Evolutionary conservation across 169 alveolate genomes (phyloP).

Genomic region (Plasmodium adleri): DNA sequence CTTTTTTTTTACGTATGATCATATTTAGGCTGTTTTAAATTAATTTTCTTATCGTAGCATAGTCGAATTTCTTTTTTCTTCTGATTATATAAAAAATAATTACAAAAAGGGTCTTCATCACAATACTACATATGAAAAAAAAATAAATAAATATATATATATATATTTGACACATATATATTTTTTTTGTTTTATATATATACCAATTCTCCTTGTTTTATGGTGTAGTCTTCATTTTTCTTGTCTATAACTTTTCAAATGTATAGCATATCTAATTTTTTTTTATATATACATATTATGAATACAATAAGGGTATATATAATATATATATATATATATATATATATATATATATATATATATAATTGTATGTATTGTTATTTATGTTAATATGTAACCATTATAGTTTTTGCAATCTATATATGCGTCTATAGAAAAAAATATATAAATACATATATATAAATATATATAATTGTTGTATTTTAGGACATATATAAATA

Average conservation of each 20-base stretch:
- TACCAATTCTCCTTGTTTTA: constrained; percentile 59
- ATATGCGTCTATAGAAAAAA: constrained; percentile 22
- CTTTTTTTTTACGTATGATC: constrained; percentile 44
- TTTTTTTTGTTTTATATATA: background rate
- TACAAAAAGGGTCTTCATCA: constrained; percentile 72
- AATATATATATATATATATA: background rate
- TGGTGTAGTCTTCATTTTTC: constrained; percentile 5
- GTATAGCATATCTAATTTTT: too few species aligned
- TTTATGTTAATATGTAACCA: constrained; percentile 12
- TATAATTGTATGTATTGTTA: constrained; percentile 2
- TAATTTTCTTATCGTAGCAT: constrained; percentile 65
- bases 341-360: background rate
- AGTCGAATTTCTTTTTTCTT: constrained; percentile 64
- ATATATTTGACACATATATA: background rate
- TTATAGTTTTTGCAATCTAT: constrained; percentile 60
- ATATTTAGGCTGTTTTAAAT: constrained; percentile 22
- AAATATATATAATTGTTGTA: background rate
- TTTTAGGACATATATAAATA: background rate
- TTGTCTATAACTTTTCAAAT: constrained; percentile 30
- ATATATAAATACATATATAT: background rate
- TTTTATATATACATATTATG: too few species aligned
- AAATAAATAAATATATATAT: background rate
- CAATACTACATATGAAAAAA: constrained; percentile 14
- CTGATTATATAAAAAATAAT: constrained; percentile 29
- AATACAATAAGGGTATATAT: background rate